These are phyloP conservation scores for Rhodotorula sp. DNA, from an alignment of 1,284 basidiomycete species.

Conservation along the genomic window DNA sequence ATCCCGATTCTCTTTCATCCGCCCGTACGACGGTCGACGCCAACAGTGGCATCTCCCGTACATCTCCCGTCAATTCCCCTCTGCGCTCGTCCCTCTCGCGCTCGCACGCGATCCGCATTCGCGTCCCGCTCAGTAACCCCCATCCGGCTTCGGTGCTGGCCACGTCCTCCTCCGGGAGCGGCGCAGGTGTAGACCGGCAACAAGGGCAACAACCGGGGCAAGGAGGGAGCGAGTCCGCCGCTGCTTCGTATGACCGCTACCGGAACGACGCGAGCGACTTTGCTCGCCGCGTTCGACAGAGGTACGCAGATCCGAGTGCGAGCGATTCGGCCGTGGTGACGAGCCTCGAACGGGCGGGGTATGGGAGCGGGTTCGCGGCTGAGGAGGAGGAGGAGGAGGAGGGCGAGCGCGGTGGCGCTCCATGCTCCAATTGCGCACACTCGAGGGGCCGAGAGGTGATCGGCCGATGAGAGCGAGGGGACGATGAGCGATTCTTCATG, in stretches of 20 bases:
- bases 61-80: neutral
- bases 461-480: slow-evolving; percentile 1
- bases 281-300: neutral
- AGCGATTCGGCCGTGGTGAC: neutral
- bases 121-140: slow-evolving; percentile 8
- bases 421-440: too few relatives aligned
- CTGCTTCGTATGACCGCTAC: slow-evolving; percentile 10
- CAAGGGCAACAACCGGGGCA: too few relatives aligned
- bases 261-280: slow-evolving; percentile 1
- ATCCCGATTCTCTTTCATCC: slow-evolving; percentile 9
- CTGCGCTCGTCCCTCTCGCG: slow-evolving; percentile 11
- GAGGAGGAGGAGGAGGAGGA: neutral
- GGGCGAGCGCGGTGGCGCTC: neutral
- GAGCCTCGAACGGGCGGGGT: slow-evolving; percentile 6
- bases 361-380: slow-evolving; percentile 8
- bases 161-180: too few relatives aligned
- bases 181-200: neutral
- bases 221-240: neutral
- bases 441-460: neutral
- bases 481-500: neutral
- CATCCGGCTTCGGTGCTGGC: neutral
- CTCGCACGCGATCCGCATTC: slow-evolving; percentile 13
- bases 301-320: neutral
- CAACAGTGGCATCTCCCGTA: too few relatives aligned
- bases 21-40: neutral